Base-by-base conservation (phyloP, 2,329 filamentous ascomycete species). In the Seiridium cupressi region DNA sequence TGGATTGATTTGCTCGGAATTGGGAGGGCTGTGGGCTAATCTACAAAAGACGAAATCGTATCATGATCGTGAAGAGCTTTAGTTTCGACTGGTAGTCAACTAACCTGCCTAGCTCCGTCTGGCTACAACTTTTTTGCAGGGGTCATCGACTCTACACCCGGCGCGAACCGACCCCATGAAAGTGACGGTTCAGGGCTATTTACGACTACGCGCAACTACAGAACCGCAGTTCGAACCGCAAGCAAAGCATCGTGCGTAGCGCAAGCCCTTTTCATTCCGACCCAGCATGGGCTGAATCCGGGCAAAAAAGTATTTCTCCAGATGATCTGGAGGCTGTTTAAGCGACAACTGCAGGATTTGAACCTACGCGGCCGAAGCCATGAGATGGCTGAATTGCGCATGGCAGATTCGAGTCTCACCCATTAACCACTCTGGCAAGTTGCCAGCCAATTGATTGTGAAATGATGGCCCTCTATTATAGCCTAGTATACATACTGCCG, bases 311-410 rank as follows among this genome's bases (percentile, higher is more conserved):
- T 31, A 48, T 10, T 18, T 57, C 36, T 34, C 40, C 11, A 34
- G 40, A 32, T 32, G 5, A 35, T n/a, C 44, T 48, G 40, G 55
- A 57, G 42, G 55, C 44, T 57, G 44, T 57, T 44, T 26, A 32
- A 58, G 44, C 57, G 57, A 59, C 57, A 59, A 59, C 34, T 44
- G 57, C 57, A 59, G 57, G 57, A 59, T 54, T 59, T 54, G 57
- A 59, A 59, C 57, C 49, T 58, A 58, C 56, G 56, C 56, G 56
- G 56, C 57, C 57, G 57, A 59, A 59, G 57, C 57, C 57, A 59
- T 59, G 38, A 44, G 57, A 59, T 59, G 44, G 42, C 55, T 44
- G 42, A 57, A 46, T 49, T 42, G 35, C 26, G 34, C 5, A 40
- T 36, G 51, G 44, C 35, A 4, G 42, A 46, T 59, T 59, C 57